These are phyloP conservation scores for Auricularia cornea DNA, from an alignment of 768 basidiomycete species.

Conservation along the genomic window DNA sequence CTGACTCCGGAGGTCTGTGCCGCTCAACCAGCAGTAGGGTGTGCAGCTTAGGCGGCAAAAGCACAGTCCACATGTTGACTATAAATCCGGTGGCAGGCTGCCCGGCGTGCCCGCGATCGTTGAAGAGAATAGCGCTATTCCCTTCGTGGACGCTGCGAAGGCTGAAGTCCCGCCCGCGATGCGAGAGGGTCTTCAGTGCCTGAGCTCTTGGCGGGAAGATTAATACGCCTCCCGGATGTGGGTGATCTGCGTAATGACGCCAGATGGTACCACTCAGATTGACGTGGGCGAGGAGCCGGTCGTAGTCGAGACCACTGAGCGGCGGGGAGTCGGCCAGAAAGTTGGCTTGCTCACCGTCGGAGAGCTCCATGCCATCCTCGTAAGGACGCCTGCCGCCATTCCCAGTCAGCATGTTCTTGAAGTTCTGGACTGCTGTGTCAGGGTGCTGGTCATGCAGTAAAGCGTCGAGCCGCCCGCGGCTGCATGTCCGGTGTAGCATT, in stretches of 20 bases:
- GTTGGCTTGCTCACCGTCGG: not conserved
- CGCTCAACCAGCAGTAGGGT: not conserved
- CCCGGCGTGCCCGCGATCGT: not conserved
- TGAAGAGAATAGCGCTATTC: not conserved
- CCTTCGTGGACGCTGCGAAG: not conserved
- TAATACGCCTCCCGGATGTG: not conserved
- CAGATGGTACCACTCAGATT: not conserved
- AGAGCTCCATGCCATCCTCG: not conserved
- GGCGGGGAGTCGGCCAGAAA: not conserved
- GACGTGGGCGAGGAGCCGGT: not conserved
- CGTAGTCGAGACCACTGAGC: not conserved
- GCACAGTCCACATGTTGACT: not conserved
- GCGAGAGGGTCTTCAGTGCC: not conserved
- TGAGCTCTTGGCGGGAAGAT: not conserved
- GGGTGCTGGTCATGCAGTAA: not conserved
- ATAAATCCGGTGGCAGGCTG: not conserved
- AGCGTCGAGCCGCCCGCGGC: not conserved
- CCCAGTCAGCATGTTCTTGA: not conserved
- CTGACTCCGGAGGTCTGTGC: not conserved
- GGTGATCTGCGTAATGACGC: not conserved
- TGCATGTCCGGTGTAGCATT: not conserved
- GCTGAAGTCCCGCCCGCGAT: not conserved
- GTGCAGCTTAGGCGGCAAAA: not conserved
- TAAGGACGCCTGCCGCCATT: too few relatives aligned
- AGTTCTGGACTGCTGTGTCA: not conserved